Evolutionary conservation across 2,329 filamentous ascomycete genomes (phyloP).

Genomic region (Clonostachys sp.): DNA sequence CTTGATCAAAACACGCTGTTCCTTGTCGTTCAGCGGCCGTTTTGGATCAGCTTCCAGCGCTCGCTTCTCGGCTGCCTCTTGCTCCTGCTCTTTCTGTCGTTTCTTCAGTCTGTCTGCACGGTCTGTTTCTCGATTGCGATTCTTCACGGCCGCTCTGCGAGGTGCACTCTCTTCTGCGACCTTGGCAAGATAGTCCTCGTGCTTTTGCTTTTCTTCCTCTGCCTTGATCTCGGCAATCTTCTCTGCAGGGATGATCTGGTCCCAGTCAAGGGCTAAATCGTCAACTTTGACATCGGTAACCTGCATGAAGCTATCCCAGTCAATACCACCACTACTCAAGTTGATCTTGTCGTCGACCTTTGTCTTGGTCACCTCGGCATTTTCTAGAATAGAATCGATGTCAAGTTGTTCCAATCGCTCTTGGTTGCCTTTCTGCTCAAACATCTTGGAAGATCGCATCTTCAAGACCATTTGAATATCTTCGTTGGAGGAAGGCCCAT

Average conservation of each 20-base stretch:
- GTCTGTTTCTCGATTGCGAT: constrained; percentile 52
- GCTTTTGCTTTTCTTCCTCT: constrained; percentile 78
- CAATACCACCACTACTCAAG: constrained; percentile 80
- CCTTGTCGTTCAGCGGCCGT: constrained; percentile 87
- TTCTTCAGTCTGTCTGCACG: constrained; percentile 64
- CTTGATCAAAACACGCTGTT: constrained; percentile 85
- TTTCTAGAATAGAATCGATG: constrained; percentile 94
- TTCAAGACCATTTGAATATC: constrained; percentile 97
- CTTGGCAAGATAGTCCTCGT: constrained; percentile 77
- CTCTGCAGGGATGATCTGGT: constrained; percentile 95
- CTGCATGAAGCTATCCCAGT: constrained; percentile 92
- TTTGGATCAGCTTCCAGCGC: constrained; percentile 76
- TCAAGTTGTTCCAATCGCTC: constrained; percentile 95
- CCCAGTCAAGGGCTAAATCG: constrained; percentile 77
- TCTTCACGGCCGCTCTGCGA: constrained; percentile 64
- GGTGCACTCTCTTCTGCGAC: constrained; percentile 83
- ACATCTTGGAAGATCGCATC: constrained; percentile 98
- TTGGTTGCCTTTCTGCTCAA: constrained; percentile 95
- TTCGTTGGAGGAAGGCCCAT: constrained; percentile 84
- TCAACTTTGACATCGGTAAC: constrained; percentile 98
- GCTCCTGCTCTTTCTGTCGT: constrained; percentile 57
- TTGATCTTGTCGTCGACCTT: constrained; percentile 89
- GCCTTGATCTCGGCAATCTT: constrained; percentile 85
- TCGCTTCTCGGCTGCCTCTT: constrained; percentile 69
- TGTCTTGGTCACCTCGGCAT: constrained; percentile 95